Percentiles rank a stretch among this genome's conserved stretches.
Evolutionary conservation across 176 grass and related monocot species (phyloP).

Genomic region (Thalia dealbata): DNA sequence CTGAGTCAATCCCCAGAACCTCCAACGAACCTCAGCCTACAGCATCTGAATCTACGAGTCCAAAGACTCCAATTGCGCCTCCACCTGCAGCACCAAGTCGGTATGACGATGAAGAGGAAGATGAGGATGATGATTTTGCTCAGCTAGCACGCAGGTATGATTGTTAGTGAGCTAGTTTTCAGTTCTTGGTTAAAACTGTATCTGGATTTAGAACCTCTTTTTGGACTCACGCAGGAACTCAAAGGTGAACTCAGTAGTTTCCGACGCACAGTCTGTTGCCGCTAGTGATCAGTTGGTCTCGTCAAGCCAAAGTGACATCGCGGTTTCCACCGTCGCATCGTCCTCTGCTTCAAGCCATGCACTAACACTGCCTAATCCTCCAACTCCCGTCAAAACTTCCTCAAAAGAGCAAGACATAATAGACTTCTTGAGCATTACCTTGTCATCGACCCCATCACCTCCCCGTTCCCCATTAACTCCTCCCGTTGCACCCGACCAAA

Average conservation of each 20-base stretch:
- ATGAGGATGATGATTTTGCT: constrained; percentile 67
- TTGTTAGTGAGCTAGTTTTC: background rate
- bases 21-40: background rate
- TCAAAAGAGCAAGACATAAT: constrained; percentile 57
- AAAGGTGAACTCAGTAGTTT: constrained; percentile 27
- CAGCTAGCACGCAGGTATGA: constrained; percentile 62
- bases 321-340: constrained; percentile 18
- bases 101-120: constrained; percentile 37
- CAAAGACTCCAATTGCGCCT: background rate
- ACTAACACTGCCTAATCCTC: constrained; percentile 46
- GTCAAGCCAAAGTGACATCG: constrained; percentile 1
- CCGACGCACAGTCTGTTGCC: constrained; percentile 8
- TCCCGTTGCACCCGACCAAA: constrained; percentile 27
- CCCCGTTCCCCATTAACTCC: constrained; percentile 29
- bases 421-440: constrained; percentile 52
- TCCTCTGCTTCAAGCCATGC: constrained; percentile 24
- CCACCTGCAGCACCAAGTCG: constrained; percentile 11
- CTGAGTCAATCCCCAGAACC: background rate
- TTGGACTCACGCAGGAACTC: constrained; percentile 48
- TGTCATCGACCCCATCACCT: constrained; percentile 37
- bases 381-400: constrained; percentile 30
- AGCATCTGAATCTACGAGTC: constrained; percentile 10
- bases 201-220: constrained; percentile 16
- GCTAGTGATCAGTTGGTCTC: constrained; percentile 4
- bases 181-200: background rate